Evolutionary conservation across 805 yeast genomes (phyloP), one percentile per base, ranked within the genome.

Genomic region (Starmerella asiatica): DNA sequence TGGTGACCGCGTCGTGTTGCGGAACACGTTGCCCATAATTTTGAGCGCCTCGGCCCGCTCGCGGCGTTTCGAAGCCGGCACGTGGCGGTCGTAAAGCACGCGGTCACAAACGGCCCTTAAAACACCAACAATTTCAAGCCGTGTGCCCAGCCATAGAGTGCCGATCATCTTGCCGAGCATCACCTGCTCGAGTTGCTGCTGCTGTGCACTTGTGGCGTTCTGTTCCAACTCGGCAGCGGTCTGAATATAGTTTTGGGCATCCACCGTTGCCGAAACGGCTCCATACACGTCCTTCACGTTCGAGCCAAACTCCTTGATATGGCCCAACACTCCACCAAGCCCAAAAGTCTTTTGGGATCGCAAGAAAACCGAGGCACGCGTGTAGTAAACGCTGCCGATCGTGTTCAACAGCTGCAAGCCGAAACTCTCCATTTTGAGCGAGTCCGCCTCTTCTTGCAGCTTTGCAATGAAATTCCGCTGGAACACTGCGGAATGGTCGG

Each of bases 91-190:
- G 44, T 71, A 64, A 33, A 86, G 65, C 5, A 86, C 80, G 43
- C 67, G 69, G 48, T 82, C 91, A 57, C 91, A 82, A 8, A 85
- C 85, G 24, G 79, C 86, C 36, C 91, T 73, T 38, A 81, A 56
- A n/a, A 81, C 76, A 21, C 79, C 68, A 44, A 78, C 77, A 39
- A 86, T 76, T 62, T 91, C 99, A 60, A 75, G 78, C 50, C 80
- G 76, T 17, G 94, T 83, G 29, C 93, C 82, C 18, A 82, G 81
- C 99, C 99, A 91, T 16, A 94, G 93, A 1, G 94, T 85, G 6
- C 91, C 88, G 37, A 91, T 68, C 18, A 91, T 72, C 58, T 88
- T 91, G 19, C 98, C 97, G 39, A 84, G 76, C 46, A 88, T 70
- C 41, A 73, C 63, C 37, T 84, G 71, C 54, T 88, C 95, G 62